Percentiles rank a stretch among this genome's conserved stretches.
Evolutionary conservation across 352 stramenopile genomes (phyloP).

Genomic region (Globisporangium lucens): DNA sequence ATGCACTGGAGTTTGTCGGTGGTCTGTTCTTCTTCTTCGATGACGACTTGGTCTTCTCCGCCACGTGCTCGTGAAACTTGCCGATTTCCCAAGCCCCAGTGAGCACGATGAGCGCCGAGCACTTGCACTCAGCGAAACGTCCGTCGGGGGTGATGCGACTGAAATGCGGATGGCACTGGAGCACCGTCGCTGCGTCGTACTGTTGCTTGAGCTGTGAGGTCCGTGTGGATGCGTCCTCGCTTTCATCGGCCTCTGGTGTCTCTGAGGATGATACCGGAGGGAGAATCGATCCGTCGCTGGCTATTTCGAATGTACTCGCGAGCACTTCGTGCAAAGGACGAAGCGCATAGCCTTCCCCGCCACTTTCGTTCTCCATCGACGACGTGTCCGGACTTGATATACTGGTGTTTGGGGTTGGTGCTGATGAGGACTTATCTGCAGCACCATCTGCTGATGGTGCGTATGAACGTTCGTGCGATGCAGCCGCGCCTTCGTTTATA

Average conservation of each 20-base stretch:
- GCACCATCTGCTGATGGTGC: not conserved
- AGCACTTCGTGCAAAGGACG: constrained; percentile 31
- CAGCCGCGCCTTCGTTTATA: not conserved
- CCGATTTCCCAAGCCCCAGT: constrained; percentile 44
- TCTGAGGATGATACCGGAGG: constrained; percentile 1
- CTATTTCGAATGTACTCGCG: constrained; percentile 24
- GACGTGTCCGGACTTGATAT: not conserved
- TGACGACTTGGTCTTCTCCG: constrained; percentile 39
- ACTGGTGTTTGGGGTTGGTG: too few species aligned
- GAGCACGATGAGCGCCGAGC: constrained; percentile 57
- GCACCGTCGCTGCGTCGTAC: constrained; percentile 28
- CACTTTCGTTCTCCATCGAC: not conserved
- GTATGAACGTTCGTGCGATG: not conserved
- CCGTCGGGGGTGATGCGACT: constrained; percentile 61
- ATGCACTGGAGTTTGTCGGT: not conserved
- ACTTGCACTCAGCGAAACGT: constrained; percentile 65
- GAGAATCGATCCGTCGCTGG: constrained; percentile 16
- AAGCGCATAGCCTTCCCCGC: constrained; percentile 23
- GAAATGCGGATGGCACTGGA: constrained; percentile 48
- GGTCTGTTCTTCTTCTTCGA: constrained; percentile 22
- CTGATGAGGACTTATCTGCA: not conserved
- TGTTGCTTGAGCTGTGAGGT: not conserved
- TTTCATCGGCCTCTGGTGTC: not conserved
- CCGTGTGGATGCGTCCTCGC: not conserved
- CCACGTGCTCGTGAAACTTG: constrained; percentile 59